phyloP scores from a whole-genome alignment of 2,329 filamentous ascomycete genomes.

The Sporothrix schenckii region DNA sequence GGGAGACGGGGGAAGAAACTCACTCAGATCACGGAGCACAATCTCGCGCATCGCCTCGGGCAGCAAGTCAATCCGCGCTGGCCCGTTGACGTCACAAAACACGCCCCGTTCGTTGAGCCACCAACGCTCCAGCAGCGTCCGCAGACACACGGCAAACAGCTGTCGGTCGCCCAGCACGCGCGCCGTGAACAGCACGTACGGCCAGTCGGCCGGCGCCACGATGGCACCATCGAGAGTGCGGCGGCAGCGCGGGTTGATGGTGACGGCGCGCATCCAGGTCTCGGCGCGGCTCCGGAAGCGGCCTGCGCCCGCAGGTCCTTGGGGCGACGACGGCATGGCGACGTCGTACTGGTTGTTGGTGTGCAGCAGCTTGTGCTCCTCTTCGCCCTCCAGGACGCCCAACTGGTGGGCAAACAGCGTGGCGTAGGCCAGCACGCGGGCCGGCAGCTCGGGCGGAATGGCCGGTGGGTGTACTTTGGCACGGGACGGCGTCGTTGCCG shows the following conservation, averaged over 20 bases:
- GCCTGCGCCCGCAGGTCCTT: neutral
- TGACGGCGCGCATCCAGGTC: constrained; percentile 31
- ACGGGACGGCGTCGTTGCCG: constrained; percentile 3
- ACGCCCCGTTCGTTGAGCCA: constrained; percentile 24
- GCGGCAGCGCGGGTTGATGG: constrained; percentile 21
- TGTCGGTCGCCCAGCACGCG: constrained; percentile 28
- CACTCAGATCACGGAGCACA: constrained; percentile 30
- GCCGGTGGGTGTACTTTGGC: neutral
- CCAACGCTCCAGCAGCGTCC: constrained; percentile 34
- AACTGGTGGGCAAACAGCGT: constrained; percentile 32
- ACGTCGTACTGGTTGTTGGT: neutral
- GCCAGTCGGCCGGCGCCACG: constrained; percentile 24
- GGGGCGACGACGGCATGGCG: neutral
- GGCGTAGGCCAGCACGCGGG: constrained; percentile 33
- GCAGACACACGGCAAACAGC: constrained; percentile 27
- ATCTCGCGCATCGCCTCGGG: constrained; percentile 26
- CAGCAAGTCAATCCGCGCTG: constrained; percentile 18
- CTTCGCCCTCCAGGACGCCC: constrained; percentile 19
- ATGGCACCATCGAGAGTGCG: constrained; percentile 25
- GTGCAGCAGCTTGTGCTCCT: neutral
- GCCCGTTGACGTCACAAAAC: constrained; percentile 27
- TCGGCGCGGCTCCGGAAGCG: constrained; percentile 14
- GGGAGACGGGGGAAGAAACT: neutral
- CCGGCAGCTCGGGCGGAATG: constrained; percentile 30
- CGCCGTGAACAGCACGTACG: constrained; percentile 32